Evolutionary conservation across 768 basidiomycete species (phyloP).

Genomic region (Collybia sp.): DNA sequence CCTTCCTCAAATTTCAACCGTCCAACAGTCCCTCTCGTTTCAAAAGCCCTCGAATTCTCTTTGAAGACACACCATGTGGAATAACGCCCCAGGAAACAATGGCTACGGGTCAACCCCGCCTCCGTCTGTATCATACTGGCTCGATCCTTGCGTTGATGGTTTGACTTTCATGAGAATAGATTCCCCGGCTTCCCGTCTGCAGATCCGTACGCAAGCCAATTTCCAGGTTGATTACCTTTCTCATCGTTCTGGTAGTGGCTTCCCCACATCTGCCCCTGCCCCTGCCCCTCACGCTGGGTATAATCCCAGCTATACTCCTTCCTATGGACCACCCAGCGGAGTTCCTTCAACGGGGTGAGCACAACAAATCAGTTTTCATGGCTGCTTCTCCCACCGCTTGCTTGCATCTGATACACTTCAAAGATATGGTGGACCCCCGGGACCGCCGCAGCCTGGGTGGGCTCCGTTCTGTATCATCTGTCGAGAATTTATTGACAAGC

Average conservation of each 20-base stretch:
- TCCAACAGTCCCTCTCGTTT: too few species aligned
- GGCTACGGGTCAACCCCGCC: constrained; percentile 6
- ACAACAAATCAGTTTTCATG: neutral
- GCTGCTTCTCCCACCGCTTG: neutral
- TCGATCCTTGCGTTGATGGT: neutral
- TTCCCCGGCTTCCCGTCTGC: constrained; percentile 11
- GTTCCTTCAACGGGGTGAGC: neutral
- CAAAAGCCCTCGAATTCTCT: too few species aligned
- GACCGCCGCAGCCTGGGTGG: constrained; percentile 12
- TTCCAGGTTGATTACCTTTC: neutral
- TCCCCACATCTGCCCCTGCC: neutral
- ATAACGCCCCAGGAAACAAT: too few species aligned
- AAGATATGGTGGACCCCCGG: constrained; percentile 20
- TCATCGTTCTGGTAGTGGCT: too few species aligned
- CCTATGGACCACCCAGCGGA: neutral
- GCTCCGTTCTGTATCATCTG: neutral
- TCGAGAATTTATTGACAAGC: neutral
- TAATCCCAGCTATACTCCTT: neutral
- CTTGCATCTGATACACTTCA: too few species aligned
- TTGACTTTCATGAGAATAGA: constrained; percentile 9
- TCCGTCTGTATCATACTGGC: constrained; percentile 4
- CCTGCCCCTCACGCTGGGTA: neutral
- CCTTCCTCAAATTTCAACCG: too few species aligned
- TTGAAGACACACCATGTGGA: too few species aligned
- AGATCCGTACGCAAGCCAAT: constrained; percentile 1